Conservation (phyloP, 495 filamentous ascomycete species). For the Massariosphaeria phaeospora region DNA sequence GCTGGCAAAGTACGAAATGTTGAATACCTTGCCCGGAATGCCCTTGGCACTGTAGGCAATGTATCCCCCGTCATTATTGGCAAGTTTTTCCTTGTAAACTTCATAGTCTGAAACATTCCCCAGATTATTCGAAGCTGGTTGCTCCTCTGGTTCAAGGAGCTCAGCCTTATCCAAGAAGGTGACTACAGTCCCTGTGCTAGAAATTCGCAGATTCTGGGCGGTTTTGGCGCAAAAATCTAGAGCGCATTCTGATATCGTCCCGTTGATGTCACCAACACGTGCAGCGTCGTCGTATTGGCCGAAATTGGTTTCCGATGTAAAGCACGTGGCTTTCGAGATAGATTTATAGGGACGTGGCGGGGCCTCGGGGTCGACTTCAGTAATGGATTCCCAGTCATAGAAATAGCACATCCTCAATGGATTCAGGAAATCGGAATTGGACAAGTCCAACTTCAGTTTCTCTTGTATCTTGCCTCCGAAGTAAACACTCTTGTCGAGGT, state of each 20-base stretch:
- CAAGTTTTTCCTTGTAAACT: neutral
- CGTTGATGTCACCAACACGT: slow-evolving; percentile 3
- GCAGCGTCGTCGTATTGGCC: neutral
- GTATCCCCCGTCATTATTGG: neutral
- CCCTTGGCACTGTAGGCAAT: neutral
- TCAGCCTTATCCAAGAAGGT: too few relatives aligned
- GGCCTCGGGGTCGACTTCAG: neutral
- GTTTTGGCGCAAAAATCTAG: slow-evolving; percentile 1
- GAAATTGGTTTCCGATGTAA: neutral
- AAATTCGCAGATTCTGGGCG: neutral
- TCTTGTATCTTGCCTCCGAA: neutral
- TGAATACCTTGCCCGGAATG: too few relatives aligned
- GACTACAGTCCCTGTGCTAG: too few relatives aligned
- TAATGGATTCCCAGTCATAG: neutral
- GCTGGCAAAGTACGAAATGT: too few relatives aligned
- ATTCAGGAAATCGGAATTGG: neutral
- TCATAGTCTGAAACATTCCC: neutral
- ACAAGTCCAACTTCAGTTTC: neutral
- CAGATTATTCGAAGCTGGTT: neutral
- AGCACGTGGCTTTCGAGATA: neutral
- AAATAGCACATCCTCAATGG: neutral
- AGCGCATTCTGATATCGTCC: neutral
- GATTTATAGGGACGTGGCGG: neutral
- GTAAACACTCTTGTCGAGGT: neutral
- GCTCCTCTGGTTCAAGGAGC: neutral